These are phyloP conservation scores for Chloris gayana DNA, from an alignment of 176 grass and related monocot genomes.

Conservation along the genomic window DNA sequence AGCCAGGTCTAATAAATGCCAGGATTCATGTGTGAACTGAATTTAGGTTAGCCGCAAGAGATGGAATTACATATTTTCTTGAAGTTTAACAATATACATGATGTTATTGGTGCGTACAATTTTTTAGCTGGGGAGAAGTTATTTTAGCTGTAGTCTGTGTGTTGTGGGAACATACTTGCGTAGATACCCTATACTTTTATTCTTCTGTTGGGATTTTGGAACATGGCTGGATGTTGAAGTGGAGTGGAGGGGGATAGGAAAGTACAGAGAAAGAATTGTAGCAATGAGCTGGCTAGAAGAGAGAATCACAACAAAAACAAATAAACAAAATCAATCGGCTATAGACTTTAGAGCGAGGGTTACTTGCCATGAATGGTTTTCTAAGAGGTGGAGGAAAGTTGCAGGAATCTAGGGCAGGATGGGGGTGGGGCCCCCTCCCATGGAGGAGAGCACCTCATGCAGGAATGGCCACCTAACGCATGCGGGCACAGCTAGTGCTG, in stretches of 20 bases:
- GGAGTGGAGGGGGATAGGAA: conserved; percentile 22
- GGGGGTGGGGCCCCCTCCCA: conserved; percentile 2
- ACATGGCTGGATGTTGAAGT: conserved; percentile 32
- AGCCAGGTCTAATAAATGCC: not conserved
- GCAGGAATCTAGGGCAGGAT: conserved; percentile 46
- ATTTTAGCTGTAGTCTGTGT: not conserved
- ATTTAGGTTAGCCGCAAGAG: not conserved
- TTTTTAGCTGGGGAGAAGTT: not conserved
- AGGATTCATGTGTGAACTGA: not conserved
- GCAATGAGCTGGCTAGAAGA: conserved; percentile 43
- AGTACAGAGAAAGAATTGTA: conserved; percentile 14
- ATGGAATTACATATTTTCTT: too few species aligned
- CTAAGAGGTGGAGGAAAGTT: conserved; percentile 24
- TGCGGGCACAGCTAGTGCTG: conserved; percentile 35
- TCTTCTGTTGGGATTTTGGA: conserved; percentile 21
- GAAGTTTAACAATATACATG: not conserved
- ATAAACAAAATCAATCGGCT: not conserved
- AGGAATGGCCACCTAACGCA: conserved; percentile 40
- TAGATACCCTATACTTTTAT: conserved; percentile 16
- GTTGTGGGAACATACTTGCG: conserved; percentile 24
- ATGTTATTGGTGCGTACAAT: not conserved
- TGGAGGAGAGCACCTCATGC: conserved; percentile 6
- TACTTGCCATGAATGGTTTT: conserved; percentile 25
- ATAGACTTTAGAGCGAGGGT: conserved; percentile 23
- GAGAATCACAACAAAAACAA: conserved; percentile 9